Evolutionary conservation across 2,329 filamentous ascomycete genomes (phyloP).

Genomic region (Aspergillus amoenus): DNA sequence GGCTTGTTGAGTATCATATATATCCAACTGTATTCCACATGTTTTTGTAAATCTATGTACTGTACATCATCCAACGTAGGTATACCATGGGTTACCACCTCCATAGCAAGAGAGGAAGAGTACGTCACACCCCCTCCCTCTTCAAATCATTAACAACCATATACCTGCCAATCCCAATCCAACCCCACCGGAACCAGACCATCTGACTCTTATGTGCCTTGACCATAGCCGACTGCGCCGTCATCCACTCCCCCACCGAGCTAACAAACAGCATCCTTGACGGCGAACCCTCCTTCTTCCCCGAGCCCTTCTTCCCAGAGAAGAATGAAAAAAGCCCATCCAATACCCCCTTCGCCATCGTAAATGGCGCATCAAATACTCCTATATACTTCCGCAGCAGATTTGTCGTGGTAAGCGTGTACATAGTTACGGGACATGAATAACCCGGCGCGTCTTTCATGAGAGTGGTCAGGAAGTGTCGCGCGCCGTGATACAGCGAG

Average conservation of each 20-base stretch:
- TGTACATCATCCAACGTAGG: not conserved
- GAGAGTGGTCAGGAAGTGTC: conserved; percentile 67
- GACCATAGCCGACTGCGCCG: conserved; percentile 83
- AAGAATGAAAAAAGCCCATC: conserved; percentile 15
- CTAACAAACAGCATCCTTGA: conserved; percentile 69
- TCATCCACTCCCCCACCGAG: conserved; percentile 61
- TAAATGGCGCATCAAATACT: conserved; percentile 73
- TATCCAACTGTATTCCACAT: not conserved
- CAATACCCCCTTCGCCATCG: conserved; percentile 59
- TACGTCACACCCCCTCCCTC: conserved; percentile 41
- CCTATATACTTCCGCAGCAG: conserved; percentile 78
- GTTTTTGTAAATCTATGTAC: not conserved
- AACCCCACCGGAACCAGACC: conserved; percentile 97
- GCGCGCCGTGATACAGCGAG: conserved; percentile 79
- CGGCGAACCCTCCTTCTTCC: conserved; percentile 53
- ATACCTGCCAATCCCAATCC: conserved; percentile 87
- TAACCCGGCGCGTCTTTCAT: conserved; percentile 63
- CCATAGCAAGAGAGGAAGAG: too few species aligned
- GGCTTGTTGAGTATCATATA: not conserved
- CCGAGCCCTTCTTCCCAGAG: conserved; percentile 20
- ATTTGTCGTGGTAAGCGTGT: conserved; percentile 74
- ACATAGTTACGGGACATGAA: conserved; percentile 75
- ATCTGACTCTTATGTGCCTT: conserved; percentile 91
- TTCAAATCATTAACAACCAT: conserved; percentile 92
- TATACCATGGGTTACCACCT: conserved; percentile 19